These are phyloP conservation scores for Phlebiopsis flavidoalba DNA, from an alignment of 768 basidiomycete genomes.

Conservation along the genomic window DNA sequence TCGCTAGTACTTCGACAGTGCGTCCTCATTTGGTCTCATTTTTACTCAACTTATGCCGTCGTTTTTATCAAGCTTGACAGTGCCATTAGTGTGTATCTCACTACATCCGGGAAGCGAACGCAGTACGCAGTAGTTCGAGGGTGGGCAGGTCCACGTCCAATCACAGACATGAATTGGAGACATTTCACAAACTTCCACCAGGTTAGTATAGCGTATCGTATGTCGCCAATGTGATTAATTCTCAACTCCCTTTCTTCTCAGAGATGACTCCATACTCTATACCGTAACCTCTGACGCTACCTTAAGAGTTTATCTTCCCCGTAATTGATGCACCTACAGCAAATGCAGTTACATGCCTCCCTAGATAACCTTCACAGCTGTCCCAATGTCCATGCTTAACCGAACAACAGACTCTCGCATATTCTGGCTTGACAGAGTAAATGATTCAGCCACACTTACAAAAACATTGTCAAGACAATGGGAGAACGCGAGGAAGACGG, in stretches of 20 bases:
- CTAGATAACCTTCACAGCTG: slow-evolving; percentile 66
- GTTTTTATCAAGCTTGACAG: slow-evolving; percentile 42
- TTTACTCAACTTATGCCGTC: not conserved
- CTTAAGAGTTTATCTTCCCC: slow-evolving; percentile 79
- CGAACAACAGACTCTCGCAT: slow-evolving; percentile 37
- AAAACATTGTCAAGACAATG: slow-evolving; percentile 31
- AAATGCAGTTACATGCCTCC: slow-evolving; percentile 79
- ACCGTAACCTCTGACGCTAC: slow-evolving; percentile 81
- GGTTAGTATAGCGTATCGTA: slow-evolving; percentile 25
- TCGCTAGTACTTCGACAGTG: slow-evolving; percentile 61
- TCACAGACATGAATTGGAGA: slow-evolving; percentile 70
- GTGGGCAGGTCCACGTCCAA: slow-evolving; percentile 71
- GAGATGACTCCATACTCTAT: slow-evolving; percentile 75
- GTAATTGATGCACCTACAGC: slow-evolving; percentile 82
- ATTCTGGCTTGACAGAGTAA: slow-evolving; percentile 67
- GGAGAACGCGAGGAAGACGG: slow-evolving; percentile 37
- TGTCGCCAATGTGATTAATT: not conserved
- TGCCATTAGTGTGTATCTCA: slow-evolving; percentile 61
- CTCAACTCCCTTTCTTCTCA: slow-evolving; percentile 20
- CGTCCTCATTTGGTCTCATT: slow-evolving; percentile 12
- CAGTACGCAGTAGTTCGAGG: slow-evolving; percentile 46
- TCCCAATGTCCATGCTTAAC: slow-evolving; percentile 35
- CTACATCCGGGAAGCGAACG: slow-evolving; percentile 62
- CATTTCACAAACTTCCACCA: slow-evolving; percentile 61
- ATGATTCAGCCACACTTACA: slow-evolving; percentile 45